phyloP scores from a whole-genome alignment of 176 grass and related monocot species.

The Zea luxurians region DNA sequence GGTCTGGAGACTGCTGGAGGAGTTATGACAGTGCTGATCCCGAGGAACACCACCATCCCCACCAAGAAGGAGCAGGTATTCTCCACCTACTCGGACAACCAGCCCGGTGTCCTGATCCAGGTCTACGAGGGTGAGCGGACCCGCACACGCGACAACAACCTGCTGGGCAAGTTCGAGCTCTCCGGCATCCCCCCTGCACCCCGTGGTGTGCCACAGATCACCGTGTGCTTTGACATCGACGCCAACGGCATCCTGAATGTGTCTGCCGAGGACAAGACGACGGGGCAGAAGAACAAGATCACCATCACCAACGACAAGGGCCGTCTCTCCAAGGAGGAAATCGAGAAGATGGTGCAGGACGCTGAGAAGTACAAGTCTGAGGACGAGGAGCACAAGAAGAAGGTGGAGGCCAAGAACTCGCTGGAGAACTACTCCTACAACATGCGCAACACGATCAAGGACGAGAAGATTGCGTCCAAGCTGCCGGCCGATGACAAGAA shows the following conservation, averaged over 20 bases:
- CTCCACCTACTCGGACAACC: constrained; percentile 63
- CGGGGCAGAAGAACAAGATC: constrained; percentile 69
- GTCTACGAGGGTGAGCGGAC: constrained; percentile 67
- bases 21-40: constrained; percentile 61
- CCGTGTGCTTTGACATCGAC: constrained; percentile 59
- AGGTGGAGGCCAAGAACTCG: constrained; percentile 55
- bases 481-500: constrained; percentile 36
- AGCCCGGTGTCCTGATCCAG: constrained; percentile 59
- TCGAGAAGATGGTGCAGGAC: constrained; percentile 71
- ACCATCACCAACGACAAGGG: constrained; percentile 73
- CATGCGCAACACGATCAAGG: constrained; percentile 78
- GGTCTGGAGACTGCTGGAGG: constrained; percentile 53
- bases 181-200: constrained; percentile 54
- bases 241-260: constrained; percentile 64
- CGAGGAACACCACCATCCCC: constrained; percentile 65
- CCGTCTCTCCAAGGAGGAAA: constrained; percentile 59
- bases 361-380: constrained; percentile 65
- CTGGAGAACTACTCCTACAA: constrained; percentile 80
- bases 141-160: constrained; percentile 67
- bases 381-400: constrained; percentile 72
- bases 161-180: constrained; percentile 58
- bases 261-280: constrained; percentile 58
- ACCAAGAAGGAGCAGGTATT: constrained; percentile 70
- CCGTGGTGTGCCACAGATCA: constrained; percentile 58
- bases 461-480: constrained; percentile 61